Evolutionary conservation across 2,329 filamentous ascomycete species (phyloP), one percentile per base, ranked within the genome.

Genomic region (Aureobasidium leucospermi): DNA sequence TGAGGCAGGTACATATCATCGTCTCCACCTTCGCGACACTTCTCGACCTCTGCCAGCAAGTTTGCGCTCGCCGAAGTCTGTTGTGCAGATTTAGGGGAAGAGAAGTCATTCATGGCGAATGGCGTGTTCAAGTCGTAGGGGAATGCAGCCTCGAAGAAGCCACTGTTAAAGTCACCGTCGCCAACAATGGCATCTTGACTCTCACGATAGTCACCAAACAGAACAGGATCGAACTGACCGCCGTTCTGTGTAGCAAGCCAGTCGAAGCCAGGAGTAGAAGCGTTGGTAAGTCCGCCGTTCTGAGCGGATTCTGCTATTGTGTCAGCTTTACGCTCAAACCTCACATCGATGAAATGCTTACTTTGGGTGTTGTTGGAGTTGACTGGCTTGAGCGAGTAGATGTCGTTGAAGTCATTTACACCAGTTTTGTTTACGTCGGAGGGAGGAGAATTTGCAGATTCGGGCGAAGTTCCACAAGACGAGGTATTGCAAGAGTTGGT

Each of bases 121-220:
- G 92, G 90, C 32, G 86, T 91, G 42, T 84, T 81, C 68, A 96
- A 89, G 67, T 96, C 92, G 19, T 70, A 68, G 4, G 76, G 65
- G 47, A 72, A 66, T 72, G 79, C 61, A 85, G 77, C 70, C 15
- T 92, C 87, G 69, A 95, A 87, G 13, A 90, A 88, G 66, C 96
- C 92, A 65, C 83, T 82, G 32, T 74, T 74, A 65, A 95, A 89
- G 8, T 85, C 84, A 45, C 81, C 83, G 68, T 76, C 86, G 65
- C 79, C 78, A 16, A 96, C 75, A 13, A 96, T 81, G 59, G 87
- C 93, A 60, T 90, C 88, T 68, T 96, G 90, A 0, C 90, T 86
- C 69, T 99, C 94, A 56, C 94, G 86, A 74, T 96, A 97, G 66
- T 91, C 89, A 58, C 88, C 89, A 71, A 96, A 97, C 4, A 97